phyloP scores from a whole-genome alignment of 2,329 filamentous ascomycete genomes.

The Pseudogymnoascus sp. region DNA sequence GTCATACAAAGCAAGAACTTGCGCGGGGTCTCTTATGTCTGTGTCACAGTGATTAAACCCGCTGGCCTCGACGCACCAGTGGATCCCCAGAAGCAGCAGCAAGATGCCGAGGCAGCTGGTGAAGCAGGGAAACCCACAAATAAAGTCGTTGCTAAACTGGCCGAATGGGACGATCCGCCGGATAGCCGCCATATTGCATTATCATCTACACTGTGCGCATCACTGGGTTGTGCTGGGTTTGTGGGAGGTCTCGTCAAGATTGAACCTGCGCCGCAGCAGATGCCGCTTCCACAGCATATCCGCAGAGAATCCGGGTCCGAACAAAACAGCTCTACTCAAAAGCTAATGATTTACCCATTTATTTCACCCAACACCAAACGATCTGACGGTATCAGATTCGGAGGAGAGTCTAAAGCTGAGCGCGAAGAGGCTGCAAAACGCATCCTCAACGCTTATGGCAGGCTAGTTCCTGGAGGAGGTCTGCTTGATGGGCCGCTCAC shows the following conservation, averaged over 20 bases:
- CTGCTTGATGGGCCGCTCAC: slow-evolving; percentile 79
- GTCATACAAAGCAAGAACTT: slow-evolving; percentile 64
- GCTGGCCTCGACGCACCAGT: slow-evolving; percentile 64
- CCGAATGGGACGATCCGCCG: slow-evolving; percentile 79
- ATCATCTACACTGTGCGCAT: slow-evolving; percentile 67
- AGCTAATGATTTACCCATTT: slow-evolving; percentile 78
- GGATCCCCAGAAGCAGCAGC: slow-evolving; percentile 60
- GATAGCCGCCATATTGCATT: slow-evolving; percentile 73
- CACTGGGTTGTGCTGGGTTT: slow-evolving; percentile 63
- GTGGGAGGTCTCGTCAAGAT: slow-evolving; percentile 84
- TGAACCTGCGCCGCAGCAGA: slow-evolving; percentile 68
- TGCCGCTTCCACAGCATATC: slow-evolving; percentile 40
- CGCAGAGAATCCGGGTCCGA: slow-evolving; percentile 40
- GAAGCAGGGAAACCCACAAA: slow-evolving; percentile 50
- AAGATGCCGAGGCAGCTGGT: slow-evolving; percentile 57
- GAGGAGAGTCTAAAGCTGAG: slow-evolving; percentile 77
- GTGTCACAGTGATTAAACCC: slow-evolving; percentile 81
- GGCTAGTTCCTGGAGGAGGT: slow-evolving; percentile 46
- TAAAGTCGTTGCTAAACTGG: slow-evolving; percentile 69
- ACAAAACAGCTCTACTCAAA: slow-evolving; percentile 44
- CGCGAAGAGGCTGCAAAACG: slow-evolving; percentile 68
- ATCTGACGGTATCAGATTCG: slow-evolving; percentile 69
- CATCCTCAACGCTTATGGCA: slow-evolving; percentile 65
- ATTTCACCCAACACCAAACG: slow-evolving; percentile 47
- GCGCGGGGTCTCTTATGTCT: slow-evolving; percentile 68